phyloP scores from a whole-genome alignment of 306 rosid species.

The Quercus ilex region DNA sequence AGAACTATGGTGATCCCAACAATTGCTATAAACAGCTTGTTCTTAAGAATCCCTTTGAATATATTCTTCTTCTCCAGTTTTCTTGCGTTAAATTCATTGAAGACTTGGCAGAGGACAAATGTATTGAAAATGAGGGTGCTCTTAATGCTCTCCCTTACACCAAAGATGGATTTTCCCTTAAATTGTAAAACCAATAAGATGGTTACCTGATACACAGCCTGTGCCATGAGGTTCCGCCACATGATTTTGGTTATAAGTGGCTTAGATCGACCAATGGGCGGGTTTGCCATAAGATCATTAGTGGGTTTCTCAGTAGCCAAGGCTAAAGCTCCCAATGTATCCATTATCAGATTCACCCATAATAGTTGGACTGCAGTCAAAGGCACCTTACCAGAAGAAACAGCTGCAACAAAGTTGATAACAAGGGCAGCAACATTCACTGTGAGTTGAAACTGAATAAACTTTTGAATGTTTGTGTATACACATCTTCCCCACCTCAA shows the following conservation, averaged over 20 bases:
- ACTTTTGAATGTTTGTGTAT: constrained; percentile 25
- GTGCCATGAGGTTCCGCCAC: constrained; percentile 29
- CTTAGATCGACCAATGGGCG: constrained; percentile 2
- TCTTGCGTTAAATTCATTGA: constrained; percentile 27
- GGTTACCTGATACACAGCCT: constrained; percentile 25
- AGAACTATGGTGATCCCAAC: constrained; percentile 17
- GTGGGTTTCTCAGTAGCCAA: constrained; percentile 24
- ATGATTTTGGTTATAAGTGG: constrained; percentile 20
- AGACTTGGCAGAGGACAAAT: constrained; percentile 23
- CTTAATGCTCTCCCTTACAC: constrained; percentile 16
- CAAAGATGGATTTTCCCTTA: constrained; percentile 18
- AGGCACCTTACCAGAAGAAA: constrained; percentile 21
- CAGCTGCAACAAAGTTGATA: constrained; percentile 16
- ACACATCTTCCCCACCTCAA: constrained; percentile 30
- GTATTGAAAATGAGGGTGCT: constrained; percentile 25
- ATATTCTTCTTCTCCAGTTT: constrained; percentile 28
- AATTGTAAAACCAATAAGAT: constrained; percentile 17
- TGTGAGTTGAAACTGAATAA: constrained; percentile 29
- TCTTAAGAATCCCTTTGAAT: constrained; percentile 12
- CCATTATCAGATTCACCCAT: constrained; percentile 32
- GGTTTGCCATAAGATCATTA: constrained; percentile 18
- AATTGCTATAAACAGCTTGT: constrained; percentile 24
- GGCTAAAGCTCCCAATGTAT: constrained; percentile 33
- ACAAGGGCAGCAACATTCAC: constrained; percentile 22
- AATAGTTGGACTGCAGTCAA: constrained; percentile 25